These are phyloP conservation scores for Phoenix dactylifera DNA, from an alignment of 176 grass and related monocot genomes.

Conservation along the genomic window DNA sequence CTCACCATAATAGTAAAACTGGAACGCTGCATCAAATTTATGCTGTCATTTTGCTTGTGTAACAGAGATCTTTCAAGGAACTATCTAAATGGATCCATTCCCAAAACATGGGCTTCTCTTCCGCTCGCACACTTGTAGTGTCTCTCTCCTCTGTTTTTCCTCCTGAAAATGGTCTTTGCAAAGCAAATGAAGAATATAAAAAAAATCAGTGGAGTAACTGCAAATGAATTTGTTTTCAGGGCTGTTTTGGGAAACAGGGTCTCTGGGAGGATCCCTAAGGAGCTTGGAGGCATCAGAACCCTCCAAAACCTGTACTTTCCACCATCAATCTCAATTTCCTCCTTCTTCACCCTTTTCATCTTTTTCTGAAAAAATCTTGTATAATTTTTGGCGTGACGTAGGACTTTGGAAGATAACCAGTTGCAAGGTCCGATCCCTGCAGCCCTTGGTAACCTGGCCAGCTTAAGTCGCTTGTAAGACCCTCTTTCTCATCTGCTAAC, in stretches of 20 bases:
- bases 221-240: not conserved
- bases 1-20: not conserved
- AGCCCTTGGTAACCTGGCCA: no score
- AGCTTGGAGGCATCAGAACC: not conserved
- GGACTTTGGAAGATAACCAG: no score
- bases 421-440: no score
- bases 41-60: not conserved
- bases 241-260: not conserved
- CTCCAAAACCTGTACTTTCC: not conserved
- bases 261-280: not conserved
- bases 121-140: not conserved
- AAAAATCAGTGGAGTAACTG: no score
- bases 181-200: no score
- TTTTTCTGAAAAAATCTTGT: no score
- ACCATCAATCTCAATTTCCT: not conserved
- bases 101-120: not conserved
- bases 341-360: no score
- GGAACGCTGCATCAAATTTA: not conserved
- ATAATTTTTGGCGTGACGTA: no score
- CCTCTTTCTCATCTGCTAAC: no score
- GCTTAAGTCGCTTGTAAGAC: no score
- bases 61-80: constrained; percentile 1
- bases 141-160: no score
- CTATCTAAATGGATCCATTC: not conserved
- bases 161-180: no score